A percentile compares a stretch with the other conserved stretches of the same genome.
Conservation (phyloP, 371 early-diverging fungal species). For the Mucor piriformis region DNA sequence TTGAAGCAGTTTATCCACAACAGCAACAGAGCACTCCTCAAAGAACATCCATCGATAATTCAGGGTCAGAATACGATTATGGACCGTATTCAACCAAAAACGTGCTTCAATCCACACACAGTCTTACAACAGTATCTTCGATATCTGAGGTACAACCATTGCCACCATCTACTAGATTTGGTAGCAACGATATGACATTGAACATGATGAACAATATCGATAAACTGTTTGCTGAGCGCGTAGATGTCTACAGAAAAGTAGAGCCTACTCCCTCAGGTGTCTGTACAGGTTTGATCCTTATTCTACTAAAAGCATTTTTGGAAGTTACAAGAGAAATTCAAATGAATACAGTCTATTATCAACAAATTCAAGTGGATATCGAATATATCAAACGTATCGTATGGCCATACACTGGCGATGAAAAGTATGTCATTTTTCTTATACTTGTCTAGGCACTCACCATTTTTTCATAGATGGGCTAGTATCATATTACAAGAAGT, state of each 20-base stretch:
- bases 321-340: constrained; percentile 58
- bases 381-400: constrained; percentile 55
- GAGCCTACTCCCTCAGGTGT: constrained; percentile 59
- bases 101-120: constrained; percentile 31
- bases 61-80: constrained; percentile 25
- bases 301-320: constrained; percentile 64
- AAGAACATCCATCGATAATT: constrained; percentile 10
- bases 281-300: constrained; percentile 54
- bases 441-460: background rate
- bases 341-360: constrained; percentile 48
- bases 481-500: constrained; percentile 61
- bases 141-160: constrained; percentile 1
- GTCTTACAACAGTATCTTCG: constrained; percentile 29
- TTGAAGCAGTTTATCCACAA: constrained; percentile 31
- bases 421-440: constrained; percentile 37
- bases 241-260: constrained; percentile 63
- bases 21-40: background rate
- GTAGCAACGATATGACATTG: constrained; percentile 34
- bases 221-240: constrained; percentile 70
- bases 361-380: constrained; percentile 65
- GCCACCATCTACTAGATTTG: background rate
- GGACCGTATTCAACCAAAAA: constrained; percentile 19
- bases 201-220: constrained; percentile 66
- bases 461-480: constrained; percentile 35
- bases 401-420: constrained; percentile 44